phyloP scores from a whole-genome alignment of 352 stramenopile genomes.

The Phytophthora pisi region DNA sequence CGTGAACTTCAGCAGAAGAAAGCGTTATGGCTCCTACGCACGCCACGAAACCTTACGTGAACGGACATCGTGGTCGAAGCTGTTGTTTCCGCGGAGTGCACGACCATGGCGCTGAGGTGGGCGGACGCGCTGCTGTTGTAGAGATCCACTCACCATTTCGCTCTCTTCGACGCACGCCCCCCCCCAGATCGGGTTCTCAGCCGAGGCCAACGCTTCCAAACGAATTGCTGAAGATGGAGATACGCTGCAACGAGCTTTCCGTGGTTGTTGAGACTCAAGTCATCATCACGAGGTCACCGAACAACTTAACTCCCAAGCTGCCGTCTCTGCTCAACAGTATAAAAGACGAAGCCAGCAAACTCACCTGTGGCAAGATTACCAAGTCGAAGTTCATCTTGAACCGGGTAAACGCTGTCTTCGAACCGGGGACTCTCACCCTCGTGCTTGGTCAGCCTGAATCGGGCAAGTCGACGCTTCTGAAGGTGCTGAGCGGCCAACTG shows the following conservation, averaged over 20 bases:
- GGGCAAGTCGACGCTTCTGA: slow-evolving; percentile 43
- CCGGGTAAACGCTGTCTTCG: slow-evolving; percentile 35
- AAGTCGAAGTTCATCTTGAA: slow-evolving; percentile 12
- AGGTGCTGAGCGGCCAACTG: slow-evolving; percentile 41
- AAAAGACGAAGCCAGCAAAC: neutral
- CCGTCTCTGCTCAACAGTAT: slow-evolving; percentile 36
- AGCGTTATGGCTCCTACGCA: too few species aligned
- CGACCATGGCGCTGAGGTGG: too few species aligned
- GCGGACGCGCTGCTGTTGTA: too few species aligned
- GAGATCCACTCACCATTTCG: too few species aligned
- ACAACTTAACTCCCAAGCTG: slow-evolving; percentile 7
- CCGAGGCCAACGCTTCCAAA: too few species aligned
- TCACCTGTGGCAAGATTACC: too few species aligned
- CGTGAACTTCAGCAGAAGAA: too few species aligned
- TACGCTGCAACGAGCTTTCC: slow-evolving; percentile 36
- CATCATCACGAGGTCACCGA: neutral
- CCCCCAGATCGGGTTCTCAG: too few species aligned
- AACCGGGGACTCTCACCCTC: slow-evolving; percentile 28
- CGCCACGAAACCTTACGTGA: too few species aligned
- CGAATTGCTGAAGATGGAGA: slow-evolving; percentile 25
- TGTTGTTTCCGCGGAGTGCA: too few species aligned
- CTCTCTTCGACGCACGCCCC: too few species aligned
- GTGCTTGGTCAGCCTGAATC: slow-evolving; percentile 19
- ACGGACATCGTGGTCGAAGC: too few species aligned
- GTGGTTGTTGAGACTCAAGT: slow-evolving; percentile 23